Evolutionary conservation across 169 alveolate genomes (phyloP).

Genomic region (Theileria equi): DNA sequence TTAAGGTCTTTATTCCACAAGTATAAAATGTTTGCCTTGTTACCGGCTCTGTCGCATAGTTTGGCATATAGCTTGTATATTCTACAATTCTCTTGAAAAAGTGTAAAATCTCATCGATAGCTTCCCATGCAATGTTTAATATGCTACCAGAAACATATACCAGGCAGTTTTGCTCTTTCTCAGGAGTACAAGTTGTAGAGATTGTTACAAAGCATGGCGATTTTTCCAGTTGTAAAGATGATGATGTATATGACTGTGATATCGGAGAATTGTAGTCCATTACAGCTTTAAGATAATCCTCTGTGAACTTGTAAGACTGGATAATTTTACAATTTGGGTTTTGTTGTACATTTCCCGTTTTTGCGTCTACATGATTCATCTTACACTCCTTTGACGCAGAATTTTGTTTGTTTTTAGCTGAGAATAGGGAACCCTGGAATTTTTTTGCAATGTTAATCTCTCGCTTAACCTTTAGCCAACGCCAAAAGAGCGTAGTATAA

Average conservation of each 20-base stretch:
- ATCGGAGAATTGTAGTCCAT: no score
- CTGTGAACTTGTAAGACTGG: no score
- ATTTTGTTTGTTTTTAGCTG: no score
- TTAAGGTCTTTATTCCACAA: background rate
- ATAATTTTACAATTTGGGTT: no score
- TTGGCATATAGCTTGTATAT: background rate
- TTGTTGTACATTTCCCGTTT: no score
- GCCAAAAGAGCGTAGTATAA: slow-evolving; percentile 48
- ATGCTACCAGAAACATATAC: slow-evolving; percentile 22
- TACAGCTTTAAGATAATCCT: slow-evolving; percentile 12
- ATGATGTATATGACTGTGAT: no score
- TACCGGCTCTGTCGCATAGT: no score
- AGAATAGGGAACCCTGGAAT: no score
- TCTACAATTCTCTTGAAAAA: background rate
- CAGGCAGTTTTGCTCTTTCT: slow-evolving; percentile 8
- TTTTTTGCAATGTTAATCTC: slow-evolving; percentile 26
- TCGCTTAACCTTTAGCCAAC: slow-evolving; percentile 59
- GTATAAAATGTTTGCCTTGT: no score
- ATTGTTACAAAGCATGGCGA: slow-evolving; percentile 48
- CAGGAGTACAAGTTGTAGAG: slow-evolving; percentile 18
- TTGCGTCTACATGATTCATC: no score
- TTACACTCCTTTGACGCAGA: no score
- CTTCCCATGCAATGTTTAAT: slow-evolving; percentile 52
- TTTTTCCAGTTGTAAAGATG: no score
- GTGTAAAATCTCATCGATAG: slow-evolving; percentile 17